These are phyloP conservation scores for Eugenia klotzschiana DNA, from an alignment of 441 rosid genomes.

Conservation along the genomic window DNA sequence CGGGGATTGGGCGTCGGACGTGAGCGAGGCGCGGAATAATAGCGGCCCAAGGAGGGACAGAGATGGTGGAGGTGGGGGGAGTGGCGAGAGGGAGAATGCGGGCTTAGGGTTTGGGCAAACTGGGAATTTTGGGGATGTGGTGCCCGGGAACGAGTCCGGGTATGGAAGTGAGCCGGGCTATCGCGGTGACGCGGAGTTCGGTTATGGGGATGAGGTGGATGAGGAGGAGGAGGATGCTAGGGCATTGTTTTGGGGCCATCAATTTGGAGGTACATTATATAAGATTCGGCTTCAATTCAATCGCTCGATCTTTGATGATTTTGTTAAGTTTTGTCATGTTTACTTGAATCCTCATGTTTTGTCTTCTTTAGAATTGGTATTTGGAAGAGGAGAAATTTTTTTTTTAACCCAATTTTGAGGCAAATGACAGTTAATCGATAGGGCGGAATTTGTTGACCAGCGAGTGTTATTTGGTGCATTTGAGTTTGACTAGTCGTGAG, in stretches of 20 bases:
- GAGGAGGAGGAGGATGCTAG: constrained; percentile 88
- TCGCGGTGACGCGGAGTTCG: constrained; percentile 93
- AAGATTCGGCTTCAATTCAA: not conserved
- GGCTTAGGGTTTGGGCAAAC: constrained; percentile 27
- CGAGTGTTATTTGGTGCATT: not conserved
- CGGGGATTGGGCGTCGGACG: constrained; percentile 89
- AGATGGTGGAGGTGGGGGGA: constrained; percentile 30
- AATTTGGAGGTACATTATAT: constrained; percentile 38
- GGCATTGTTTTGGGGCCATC: constrained; percentile 67
- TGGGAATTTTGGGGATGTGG: constrained; percentile 34
- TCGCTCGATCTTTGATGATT: not conserved
- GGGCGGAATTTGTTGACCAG: not conserved
- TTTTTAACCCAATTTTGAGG: not conserved
- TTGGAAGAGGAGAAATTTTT: not conserved
- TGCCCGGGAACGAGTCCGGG: constrained; percentile 71
- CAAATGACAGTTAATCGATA: not conserved
- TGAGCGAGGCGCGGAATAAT: constrained; percentile 56
- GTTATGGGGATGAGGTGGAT: constrained; percentile 83
- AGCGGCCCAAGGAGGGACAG: constrained; percentile 31
- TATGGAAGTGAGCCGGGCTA: constrained; percentile 96
- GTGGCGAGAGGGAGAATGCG: constrained; percentile 35
- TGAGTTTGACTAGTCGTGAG: not conserved
- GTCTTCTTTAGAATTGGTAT: not conserved
- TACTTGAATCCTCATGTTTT: not conserved
- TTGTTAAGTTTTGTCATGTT: not conserved